Evolutionary conservation across 371 early-diverging fungal species (phyloP), one percentile per base, ranked within the genome.

Genomic region (Lichtheimia ornata): DNA sequence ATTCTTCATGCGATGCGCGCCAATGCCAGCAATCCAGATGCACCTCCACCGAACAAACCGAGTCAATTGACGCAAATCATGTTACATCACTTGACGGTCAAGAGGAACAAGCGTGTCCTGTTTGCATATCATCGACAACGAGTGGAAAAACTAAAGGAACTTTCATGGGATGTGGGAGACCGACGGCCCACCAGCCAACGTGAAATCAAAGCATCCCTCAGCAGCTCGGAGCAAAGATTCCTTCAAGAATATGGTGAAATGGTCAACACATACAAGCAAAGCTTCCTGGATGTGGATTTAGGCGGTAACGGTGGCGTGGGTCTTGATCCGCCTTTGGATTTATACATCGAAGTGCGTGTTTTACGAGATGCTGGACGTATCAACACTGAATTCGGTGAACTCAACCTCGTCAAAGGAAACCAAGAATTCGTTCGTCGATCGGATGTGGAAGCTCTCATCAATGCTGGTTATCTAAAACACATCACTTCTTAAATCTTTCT

Each of bases 371-470:
- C 91, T 57, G 97, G 97, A 25, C 91, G 93, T 69, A 89, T 96
- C 44, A 83, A 86, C 50, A 92, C 95, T 0, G 95, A 94, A 62
- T 88, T 78, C 56, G 97, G 97, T 5, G 73, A 83, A 0, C 70
- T 92, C 53, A 81, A 83, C 53, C 73, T 97, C 50, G 81, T 83
- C 40, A 85, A 85, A 51, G 89, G 89, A 35, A 89, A 88, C 27
- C 95, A 94, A 71, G 91, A 90, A 57, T 95, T 89, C 66, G 82
- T 96, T 53, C 77, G 88, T 47, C 79, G 96, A 41, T 81, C 93
- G 0, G 97, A 96, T 72, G 93, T 95, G 2, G 96, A 97, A 75
- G 80, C 88, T 4, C 77, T 97, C 54, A 93, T 97, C 59, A 86
- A 84, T 6, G 89, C 88, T 22, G 97, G 97, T 0, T 88, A 89